These are phyloP conservation scores for Lophiostoma macrostomum DNA, from an alignment of 495 filamentous ascomycete species.

Conservation along the genomic window DNA sequence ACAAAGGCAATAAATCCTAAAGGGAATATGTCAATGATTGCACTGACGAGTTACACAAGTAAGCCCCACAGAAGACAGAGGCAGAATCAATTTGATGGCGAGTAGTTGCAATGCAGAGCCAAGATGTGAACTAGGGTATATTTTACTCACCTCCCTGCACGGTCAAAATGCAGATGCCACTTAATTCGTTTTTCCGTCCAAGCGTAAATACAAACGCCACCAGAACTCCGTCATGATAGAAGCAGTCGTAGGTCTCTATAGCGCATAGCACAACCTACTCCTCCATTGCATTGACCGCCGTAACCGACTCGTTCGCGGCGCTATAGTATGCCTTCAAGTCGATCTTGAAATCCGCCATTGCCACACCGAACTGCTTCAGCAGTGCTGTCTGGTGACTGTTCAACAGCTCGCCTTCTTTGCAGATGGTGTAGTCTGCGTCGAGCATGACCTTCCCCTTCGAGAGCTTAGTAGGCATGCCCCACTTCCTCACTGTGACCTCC, in stretches of 20 bases:
- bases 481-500: constrained; percentile 79
- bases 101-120: no score
- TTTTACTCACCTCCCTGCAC: no score
- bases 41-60: no score
- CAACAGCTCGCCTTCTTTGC: constrained; percentile 73
- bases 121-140: no score
- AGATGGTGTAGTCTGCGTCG: constrained; percentile 71
- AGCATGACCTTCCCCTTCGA: constrained; percentile 83
- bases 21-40: no score
- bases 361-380: constrained; percentile 89
- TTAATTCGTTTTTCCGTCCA: no score
- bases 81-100: no score
- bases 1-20: no score
- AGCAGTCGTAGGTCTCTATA: not conserved
- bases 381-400: constrained; percentile 87
- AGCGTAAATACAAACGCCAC: constrained; percentile 6
- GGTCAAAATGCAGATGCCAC: no score
- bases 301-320: constrained; percentile 56
- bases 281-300: constrained; percentile 51
- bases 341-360: constrained; percentile 83
- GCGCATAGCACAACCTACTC: constrained; percentile 34
- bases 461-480: constrained; percentile 84
- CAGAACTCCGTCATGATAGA: constrained; percentile 9
- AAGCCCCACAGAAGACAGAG: no score
- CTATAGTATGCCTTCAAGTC: constrained; percentile 73